These are phyloP conservation scores for Escovopsis weberi DNA, from an alignment of 2,329 filamentous ascomycete species.

Conservation along the genomic window DNA sequence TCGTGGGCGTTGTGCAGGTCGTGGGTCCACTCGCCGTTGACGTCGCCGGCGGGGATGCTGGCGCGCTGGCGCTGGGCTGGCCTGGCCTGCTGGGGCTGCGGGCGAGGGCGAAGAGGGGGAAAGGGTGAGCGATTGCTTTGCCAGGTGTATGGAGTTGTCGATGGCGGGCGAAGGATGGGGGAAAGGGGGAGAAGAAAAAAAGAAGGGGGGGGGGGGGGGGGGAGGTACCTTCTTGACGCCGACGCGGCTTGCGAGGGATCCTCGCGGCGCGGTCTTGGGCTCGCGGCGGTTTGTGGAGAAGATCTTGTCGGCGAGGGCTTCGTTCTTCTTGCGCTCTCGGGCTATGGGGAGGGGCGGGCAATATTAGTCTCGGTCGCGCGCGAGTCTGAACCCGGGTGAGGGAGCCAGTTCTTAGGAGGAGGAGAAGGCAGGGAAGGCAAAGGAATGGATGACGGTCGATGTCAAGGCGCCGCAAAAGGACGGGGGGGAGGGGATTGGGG, in stretches of 20 bases:
- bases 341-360: conserved; percentile 21
- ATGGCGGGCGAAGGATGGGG: too few relatives aligned
- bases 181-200: background rate
- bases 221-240: conserved; percentile 53
- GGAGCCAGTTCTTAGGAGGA: background rate
- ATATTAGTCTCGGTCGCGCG: background rate
- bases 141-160: background rate
- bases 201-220: conserved; percentile 1
- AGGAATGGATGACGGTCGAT: background rate
- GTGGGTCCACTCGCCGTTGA: conserved; percentile 57
- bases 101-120: background rate
- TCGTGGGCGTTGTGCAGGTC: conserved; percentile 42
- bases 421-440: background rate
- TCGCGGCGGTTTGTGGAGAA: conserved; percentile 46
- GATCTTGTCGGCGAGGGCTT: conserved; percentile 57
- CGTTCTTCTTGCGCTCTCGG: conserved; percentile 57
- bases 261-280: conserved; percentile 28
- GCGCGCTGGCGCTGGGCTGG: conserved; percentile 16
- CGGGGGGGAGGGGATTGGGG: background rate
- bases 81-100: conserved; percentile 8
- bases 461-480: background rate
- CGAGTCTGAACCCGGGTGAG: background rate
- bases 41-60: conserved; percentile 32
- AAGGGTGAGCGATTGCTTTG: background rate
- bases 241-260: conserved; percentile 55